Evolutionary conservation across 129 eudicot genomes (phyloP).

Genomic region (Tanacetum coccineum): DNA sequence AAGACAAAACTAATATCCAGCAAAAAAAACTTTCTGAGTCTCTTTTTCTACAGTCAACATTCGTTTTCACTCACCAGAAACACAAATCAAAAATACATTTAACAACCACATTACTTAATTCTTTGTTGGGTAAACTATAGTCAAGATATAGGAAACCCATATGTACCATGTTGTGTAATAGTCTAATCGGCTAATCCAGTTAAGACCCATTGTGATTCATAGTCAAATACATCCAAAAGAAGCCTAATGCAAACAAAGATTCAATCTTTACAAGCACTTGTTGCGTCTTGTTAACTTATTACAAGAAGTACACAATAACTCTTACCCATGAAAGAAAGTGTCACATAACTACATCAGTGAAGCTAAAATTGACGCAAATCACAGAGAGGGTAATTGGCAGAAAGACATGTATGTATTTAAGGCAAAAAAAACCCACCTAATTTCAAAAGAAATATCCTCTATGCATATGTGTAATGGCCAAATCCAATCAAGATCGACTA

Average conservation of each 20-base stretch:
- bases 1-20: not conserved
- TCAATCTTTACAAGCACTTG: constrained; percentile 11
- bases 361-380: constrained; percentile 17
- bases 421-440: not conserved
- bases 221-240: not conserved
- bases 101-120: not conserved
- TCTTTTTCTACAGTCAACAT: not conserved
- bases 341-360: not conserved
- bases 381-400: constrained; percentile 17
- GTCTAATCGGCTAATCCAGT: constrained; percentile 19
- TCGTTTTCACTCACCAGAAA: constrained; percentile 1
- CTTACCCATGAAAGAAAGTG: constrained; percentile 17
- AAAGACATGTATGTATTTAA: constrained; percentile 11
- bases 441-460: constrained; percentile 12
- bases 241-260: not conserved
- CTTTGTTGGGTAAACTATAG: not conserved
- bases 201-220: not conserved
- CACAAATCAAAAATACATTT: not conserved
- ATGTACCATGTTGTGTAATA: not conserved
- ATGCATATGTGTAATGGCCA: constrained; percentile 4
- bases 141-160: constrained; percentile 4
- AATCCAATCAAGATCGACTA: constrained; percentile 7
- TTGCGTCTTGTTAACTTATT: constrained; percentile 21
- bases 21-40: not conserved
- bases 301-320: not conserved